phyloP scores from a whole-genome alignment of 352 stramenopile genomes.

The Phytophthora hibernalis region DNA sequence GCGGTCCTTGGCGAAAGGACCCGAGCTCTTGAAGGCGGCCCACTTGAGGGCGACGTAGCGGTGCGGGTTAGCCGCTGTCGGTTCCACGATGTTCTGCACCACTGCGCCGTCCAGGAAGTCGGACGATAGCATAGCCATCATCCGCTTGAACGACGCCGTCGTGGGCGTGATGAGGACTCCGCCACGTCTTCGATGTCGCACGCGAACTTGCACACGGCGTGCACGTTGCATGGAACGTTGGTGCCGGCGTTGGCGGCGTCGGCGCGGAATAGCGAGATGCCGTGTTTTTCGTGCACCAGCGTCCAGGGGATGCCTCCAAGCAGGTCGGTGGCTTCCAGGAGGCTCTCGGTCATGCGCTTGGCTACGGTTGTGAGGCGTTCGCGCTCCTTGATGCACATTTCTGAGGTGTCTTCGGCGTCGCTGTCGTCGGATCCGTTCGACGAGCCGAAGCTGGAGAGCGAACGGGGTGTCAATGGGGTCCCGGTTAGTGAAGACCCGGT shows the following conservation, averaged over 20 bases:
- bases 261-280: conserved; percentile 84
- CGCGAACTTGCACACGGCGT: conserved; percentile 84
- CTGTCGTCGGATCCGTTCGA: conserved; percentile 30
- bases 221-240: conserved; percentile 85
- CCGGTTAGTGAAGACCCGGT: conserved; percentile 18
- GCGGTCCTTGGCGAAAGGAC: conserved; percentile 78
- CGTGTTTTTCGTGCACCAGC: conserved; percentile 84
- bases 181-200: conserved; percentile 85
- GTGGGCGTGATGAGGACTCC: conserved; percentile 84
- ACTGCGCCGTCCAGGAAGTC: conserved; percentile 87
- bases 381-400: conserved; percentile 63
- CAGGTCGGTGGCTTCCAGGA: conserved; percentile 80
- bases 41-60: conserved; percentile 88
- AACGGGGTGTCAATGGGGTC: conserved; percentile 27
- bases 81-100: conserved; percentile 82
- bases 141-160: conserved; percentile 83
- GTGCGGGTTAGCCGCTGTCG: conserved; percentile 65
- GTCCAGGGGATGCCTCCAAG: conserved; percentile 75
- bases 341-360: conserved; percentile 84
- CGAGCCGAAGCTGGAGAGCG: conserved; percentile 28
- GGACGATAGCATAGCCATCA: conserved; percentile 87
- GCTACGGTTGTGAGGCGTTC: conserved; percentile 75
- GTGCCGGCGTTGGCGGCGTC: conserved; percentile 53
- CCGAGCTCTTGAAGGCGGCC: conserved; percentile 87
- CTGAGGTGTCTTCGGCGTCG: conserved; percentile 10